phyloP scores from a whole-genome alignment of 345 rosid species.

The Murraya paniculata region DNA sequence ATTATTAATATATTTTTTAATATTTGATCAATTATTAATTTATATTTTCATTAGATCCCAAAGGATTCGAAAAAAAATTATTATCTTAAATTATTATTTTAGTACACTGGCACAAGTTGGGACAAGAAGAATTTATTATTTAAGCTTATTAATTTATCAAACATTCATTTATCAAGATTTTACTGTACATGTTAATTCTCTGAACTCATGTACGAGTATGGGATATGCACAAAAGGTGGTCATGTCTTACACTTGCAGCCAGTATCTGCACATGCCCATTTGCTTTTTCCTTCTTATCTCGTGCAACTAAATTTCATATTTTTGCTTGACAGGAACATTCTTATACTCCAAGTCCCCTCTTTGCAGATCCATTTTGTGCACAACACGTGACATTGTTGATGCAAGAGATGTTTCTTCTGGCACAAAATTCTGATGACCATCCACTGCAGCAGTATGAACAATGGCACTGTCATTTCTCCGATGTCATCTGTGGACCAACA shows the following conservation, averaged over 20 bases:
- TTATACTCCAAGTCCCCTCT: constrained; percentile 48
- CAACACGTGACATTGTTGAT: constrained; percentile 52
- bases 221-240: constrained; percentile 49
- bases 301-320: constrained; percentile 8
- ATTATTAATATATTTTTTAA: too few species aligned
- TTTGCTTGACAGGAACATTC: constrained; percentile 56
- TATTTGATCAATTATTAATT: too few species aligned
- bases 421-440: constrained; percentile 65
- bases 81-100: too few species aligned
- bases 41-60: too few species aligned
- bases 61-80: too few species aligned
- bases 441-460: constrained; percentile 67
- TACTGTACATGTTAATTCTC: constrained; percentile 36
- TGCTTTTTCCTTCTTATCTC: neutral
- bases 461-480: constrained; percentile 83
- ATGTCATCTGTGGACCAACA: constrained; percentile 55
- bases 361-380: constrained; percentile 52
- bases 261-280: neutral
- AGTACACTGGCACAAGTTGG: too few species aligned
- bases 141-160: too few species aligned
- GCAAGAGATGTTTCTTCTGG: constrained; percentile 81
- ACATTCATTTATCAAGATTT: too few species aligned
- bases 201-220: constrained; percentile 30
- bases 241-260: constrained; percentile 6
- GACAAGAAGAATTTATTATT: too few species aligned